phyloP scores from a whole-genome alignment of 2,329 filamentous ascomycete species.

The Penicillium expansum region DNA sequence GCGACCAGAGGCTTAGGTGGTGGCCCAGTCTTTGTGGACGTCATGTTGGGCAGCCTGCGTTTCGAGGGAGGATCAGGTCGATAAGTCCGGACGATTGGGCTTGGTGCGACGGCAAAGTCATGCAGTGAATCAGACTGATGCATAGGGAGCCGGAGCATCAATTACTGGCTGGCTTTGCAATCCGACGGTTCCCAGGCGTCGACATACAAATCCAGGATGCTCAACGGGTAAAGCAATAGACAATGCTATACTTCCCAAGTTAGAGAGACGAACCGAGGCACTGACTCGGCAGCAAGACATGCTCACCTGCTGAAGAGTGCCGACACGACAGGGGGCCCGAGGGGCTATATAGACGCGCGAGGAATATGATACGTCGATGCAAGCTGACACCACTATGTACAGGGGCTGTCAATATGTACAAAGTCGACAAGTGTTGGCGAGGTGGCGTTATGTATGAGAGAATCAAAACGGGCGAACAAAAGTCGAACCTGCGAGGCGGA shows the following conservation, averaged over 20 bases:
- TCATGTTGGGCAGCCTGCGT: conserved; percentile 26
- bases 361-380: not conserved
- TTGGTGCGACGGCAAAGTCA: conserved; percentile 32
- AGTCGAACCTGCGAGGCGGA: conserved; percentile 12
- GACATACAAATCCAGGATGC: conserved; percentile 2
- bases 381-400: conserved; percentile 20
- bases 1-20: conserved; percentile 14
- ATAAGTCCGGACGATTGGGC: conserved; percentile 36
- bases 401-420: conserved; percentile 16
- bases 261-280: conserved; percentile 5
- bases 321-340: not conserved
- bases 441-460: not conserved
- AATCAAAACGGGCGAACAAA: conserved; percentile 3
- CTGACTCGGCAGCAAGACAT: not conserved
- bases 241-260: conserved; percentile 1
- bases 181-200: conserved; percentile 8
- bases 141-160: conserved; percentile 27
- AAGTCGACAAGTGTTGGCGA: not conserved
- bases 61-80: conserved; percentile 30
- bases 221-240: not conserved
- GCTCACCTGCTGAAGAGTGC: conserved; percentile 11
- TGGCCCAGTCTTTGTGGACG: conserved; percentile 13
- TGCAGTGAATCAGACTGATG: conserved; percentile 27
- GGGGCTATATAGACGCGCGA: conserved; percentile 2
- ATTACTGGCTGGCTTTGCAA: conserved; percentile 20